Percentiles rank a stretch among this genome's conserved stretches.
phyloP scores from a whole-genome alignment of 306 rosid genomes.

The Sicyos baderoa region DNA sequence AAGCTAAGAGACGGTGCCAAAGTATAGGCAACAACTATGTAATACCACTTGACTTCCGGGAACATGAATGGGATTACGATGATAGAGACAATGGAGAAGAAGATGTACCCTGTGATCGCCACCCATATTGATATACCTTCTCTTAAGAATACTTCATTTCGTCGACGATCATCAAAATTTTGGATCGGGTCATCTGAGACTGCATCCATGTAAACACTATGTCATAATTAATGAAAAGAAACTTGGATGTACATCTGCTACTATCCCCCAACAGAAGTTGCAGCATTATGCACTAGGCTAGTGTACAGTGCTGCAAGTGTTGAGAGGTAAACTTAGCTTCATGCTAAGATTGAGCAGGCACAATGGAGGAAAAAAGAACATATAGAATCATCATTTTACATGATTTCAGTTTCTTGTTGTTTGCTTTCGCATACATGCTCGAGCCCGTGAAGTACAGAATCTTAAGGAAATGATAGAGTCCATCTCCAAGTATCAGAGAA shows the following conservation, averaged over 20 bases:
- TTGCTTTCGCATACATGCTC: constrained; percentile 42
- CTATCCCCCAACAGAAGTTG: not conserved
- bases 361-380: not conserved
- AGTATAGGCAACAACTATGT: constrained; percentile 60
- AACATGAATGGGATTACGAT: constrained; percentile 79
- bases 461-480: constrained; percentile 86
- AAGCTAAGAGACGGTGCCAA: constrained; percentile 87
- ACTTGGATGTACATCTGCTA: not conserved
- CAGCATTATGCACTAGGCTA: not conserved
- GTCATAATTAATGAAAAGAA: too few species aligned
- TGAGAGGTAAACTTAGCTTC: constrained; percentile 4
- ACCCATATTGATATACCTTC: constrained; percentile 82
- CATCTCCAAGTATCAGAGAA: constrained; percentile 87
- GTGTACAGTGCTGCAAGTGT: not conserved
- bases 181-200: constrained; percentile 30
- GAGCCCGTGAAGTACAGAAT: constrained; percentile 50
- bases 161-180: constrained; percentile 49
- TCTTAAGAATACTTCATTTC: constrained; percentile 70
- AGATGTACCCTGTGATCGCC: constrained; percentile 54
- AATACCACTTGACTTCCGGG: constrained; percentile 86
- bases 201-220: too few species aligned
- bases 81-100: constrained; percentile 60
- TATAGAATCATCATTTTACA: constrained; percentile 32
- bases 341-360: constrained; percentile 6
- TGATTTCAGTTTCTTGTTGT: constrained; percentile 38